Evolutionary conservation across 441 rosid genomes (phyloP).

Genomic region (Arabidopsis hybrid): DNA sequence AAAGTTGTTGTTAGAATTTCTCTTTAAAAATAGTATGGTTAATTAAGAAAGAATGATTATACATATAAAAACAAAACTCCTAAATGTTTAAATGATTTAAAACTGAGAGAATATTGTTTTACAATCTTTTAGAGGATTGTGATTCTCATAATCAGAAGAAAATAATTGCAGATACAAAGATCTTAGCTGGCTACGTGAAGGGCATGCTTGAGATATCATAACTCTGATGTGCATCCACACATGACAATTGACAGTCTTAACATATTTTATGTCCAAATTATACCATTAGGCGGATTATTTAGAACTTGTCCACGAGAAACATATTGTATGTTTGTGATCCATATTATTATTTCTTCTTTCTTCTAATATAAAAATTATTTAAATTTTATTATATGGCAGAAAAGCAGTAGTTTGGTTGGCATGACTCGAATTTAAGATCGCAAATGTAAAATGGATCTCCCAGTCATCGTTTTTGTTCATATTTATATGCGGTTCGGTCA

Average conservation of each 20-base stretch:
- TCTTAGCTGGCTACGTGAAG: slow-evolving; percentile 38
- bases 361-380: background rate
- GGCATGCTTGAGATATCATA: background rate
- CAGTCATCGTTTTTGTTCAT: slow-evolving; percentile 24
- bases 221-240: slow-evolving; percentile 18
- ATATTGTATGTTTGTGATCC: slow-evolving; percentile 20
- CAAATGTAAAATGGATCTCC: slow-evolving; percentile 8
- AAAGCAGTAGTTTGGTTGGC: slow-evolving; percentile 31
- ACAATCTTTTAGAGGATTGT: background rate
- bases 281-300: background rate
- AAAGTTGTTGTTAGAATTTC: no score
- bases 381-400: background rate
- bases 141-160: background rate
- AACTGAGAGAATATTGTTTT: background rate
- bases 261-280: slow-evolving; percentile 14
- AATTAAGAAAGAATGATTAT: background rate
- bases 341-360: background rate
- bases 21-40: background rate
- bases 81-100: background rate
- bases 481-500: background rate
- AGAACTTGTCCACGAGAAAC: slow-evolving; percentile 31
- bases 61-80: background rate
- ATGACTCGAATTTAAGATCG: slow-evolving; percentile 4
- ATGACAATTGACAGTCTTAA: background rate
- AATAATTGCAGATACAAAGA: background rate